Base-by-base conservation (phyloP, 148 eudicot species). In the Pharnaceum exiguum region DNA sequence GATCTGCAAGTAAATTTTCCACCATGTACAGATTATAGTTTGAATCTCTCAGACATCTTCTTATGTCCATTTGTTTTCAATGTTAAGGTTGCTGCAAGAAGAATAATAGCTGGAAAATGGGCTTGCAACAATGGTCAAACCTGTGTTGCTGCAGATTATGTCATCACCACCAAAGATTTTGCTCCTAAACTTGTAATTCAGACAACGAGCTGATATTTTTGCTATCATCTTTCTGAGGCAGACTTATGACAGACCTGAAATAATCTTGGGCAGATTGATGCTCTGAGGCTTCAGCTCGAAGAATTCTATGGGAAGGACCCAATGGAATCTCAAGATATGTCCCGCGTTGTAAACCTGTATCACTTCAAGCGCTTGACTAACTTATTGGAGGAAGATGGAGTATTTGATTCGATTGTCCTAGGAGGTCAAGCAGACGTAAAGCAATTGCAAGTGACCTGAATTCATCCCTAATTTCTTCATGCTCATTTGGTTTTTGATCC, bases 41-140 rank as follows among this genome's bases (percentile, higher is more conserved):
- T 12, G 35, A 25, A 7, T 40, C 5, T 51, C 8, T 21, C 5
- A 8, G 19, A 22, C 24, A 42, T 13, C 9, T 29, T 47, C 16
- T 5, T 24, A 38, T 5, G 7, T 21, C 7, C 18, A 25, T 27
- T 45, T 50, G 36, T n/a, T 47, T 27, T 17, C 46, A 25, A 1
- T 29, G 35, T 19, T 13, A 51, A 82, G 91, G 77, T 82, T 45
- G 59, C 82, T 21, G 79, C 76, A 30, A 85, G 67, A 63, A 75
- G 93, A 72, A 82, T 85, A 46, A 74, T 82, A 60, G 76, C 83
- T 45, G 88, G 93, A 33, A 85, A 85, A 63, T 85, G 87, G 85
- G 71, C 56, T 51, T 68, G 81, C 75, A 75, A 76, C 47, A 69
- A 46, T 25, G 88, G 87, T 42, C 93, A 85, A 54, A 72, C 85